Evolutionary conservation across 148 eudicot species (phyloP), one percentile per base, ranked within the genome.

Genomic region (Diospyros lotus): DNA sequence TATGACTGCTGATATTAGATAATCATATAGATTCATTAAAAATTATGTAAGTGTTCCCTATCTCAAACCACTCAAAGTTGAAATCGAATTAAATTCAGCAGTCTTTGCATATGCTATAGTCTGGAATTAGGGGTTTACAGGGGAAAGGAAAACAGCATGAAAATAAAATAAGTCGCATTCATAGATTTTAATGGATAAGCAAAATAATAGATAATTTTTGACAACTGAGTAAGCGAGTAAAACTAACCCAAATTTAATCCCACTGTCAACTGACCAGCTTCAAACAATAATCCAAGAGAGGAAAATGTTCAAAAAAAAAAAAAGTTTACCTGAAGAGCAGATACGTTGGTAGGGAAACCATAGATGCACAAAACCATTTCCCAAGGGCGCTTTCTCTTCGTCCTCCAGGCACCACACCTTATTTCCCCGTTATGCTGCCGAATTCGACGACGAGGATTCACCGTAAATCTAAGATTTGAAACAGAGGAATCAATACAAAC

Each of bases 381-480:
- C 98, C 98, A 94, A 9, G 98, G 98, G 9, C 98, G 92, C 76
- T 85, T 89, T 40, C 58, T 83, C 89, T 90, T 90, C 1, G 98
- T 94, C 62, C 86, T 80, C 40, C 58, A 78, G 2, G 98, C 98
- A 13, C 98, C 98, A 18, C 90, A 80, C 64, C 86, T 83, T 0
- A 90, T 80, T 77, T 92, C 98, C 59, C 97, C 98, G 75, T 94
- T 94, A 70, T 94, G 98, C 80, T 94, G 98, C 77, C 93, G 84
- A 61, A 94, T 89, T 67, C 97, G 77, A 50, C 97, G 81, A 78
- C 82, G 81, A 6, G 98, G 98, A 68, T 94, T 92, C 79, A 94
- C 97, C 0, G 97, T 92, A 72, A 88, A 94, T 73, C 98, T 93
- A 66, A 70, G 38, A 66, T 7, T 66, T 39, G 17, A 15, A 3